Evolutionary conservation across 1,284 basidiomycete genomes (phyloP).

Genomic region (Mycosarcoma mackinlayi): DNA sequence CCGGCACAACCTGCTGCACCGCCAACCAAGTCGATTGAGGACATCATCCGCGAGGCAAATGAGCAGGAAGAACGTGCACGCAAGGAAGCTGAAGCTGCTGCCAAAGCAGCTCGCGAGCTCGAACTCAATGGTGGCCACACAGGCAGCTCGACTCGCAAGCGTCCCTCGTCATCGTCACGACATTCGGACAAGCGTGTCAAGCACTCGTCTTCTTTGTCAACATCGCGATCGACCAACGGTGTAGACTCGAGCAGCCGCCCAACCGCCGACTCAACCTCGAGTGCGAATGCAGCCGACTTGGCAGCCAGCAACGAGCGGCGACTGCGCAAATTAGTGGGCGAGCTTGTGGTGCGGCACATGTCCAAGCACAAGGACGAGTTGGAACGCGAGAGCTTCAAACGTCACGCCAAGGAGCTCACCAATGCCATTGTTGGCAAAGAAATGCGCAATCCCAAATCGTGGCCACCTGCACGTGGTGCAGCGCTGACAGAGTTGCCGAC

Average conservation of each 20-base stretch:
- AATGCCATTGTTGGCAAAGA: constrained; percentile 88
- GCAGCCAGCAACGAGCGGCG: constrained; percentile 60
- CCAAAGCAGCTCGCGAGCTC: constrained; percentile 35
- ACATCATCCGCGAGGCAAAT: constrained; percentile 66
- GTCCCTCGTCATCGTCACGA: constrained; percentile 32
- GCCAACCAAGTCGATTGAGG: constrained; percentile 55
- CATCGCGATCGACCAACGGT: constrained; percentile 14
- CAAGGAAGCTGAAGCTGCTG: constrained; percentile 42
- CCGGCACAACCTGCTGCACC: constrained; percentile 17
- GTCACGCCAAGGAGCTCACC: constrained; percentile 91
- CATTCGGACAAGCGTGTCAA: constrained; percentile 47
- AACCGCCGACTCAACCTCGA: constrained; percentile 8
- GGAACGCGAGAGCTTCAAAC: constrained; percentile 89
- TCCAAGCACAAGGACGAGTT: constrained; percentile 85
- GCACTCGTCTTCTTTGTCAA: constrained; percentile 20
- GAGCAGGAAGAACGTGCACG: constrained; percentile 55
- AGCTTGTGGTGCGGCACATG: constrained; percentile 90
- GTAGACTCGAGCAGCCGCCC: constrained; percentile 7
- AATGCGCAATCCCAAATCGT: constrained; percentile 74
- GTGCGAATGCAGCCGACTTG: constrained; percentile 5
- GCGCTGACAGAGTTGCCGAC: constrained; percentile 73
- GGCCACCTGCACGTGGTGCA: constrained; percentile 72
- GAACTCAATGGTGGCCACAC: constrained; percentile 18
- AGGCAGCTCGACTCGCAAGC: constrained; percentile 28
- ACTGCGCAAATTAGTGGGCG: constrained; percentile 84